A percentile compares a stretch with the other conserved stretches of the same genome.
Evolutionary conservation across 164 flowering plant genomes (phyloP).

Genomic region (Saururus chinensis): DNA sequence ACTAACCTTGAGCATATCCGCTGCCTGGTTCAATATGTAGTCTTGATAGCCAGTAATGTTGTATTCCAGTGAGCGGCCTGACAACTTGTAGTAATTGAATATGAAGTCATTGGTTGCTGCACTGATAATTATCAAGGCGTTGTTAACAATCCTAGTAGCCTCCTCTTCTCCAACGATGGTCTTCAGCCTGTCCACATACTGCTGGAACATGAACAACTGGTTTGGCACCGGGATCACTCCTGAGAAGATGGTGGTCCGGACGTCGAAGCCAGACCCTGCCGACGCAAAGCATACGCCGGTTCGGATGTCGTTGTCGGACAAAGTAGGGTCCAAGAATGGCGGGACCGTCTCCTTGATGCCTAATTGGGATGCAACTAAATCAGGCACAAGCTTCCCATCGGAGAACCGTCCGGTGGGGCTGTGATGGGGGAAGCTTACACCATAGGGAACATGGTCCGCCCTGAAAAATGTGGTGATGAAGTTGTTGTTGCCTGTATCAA

Average conservation of each 20-base stretch:
- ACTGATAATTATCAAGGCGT: slow-evolving; percentile 33
- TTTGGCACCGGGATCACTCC: slow-evolving; percentile 25
- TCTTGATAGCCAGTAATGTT: slow-evolving; percentile 29
- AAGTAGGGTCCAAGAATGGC: slow-evolving; percentile 33
- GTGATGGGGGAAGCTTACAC: slow-evolving; percentile 24
- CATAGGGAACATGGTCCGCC: slow-evolving; percentile 36
- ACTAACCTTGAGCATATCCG: neutral
- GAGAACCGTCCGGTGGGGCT: slow-evolving; percentile 56
- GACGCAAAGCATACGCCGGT: slow-evolving; percentile 56
- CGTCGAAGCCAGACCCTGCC: slow-evolving; percentile 48
- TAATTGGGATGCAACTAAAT: slow-evolving; percentile 27
- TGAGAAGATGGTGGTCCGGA: slow-evolving; percentile 11
- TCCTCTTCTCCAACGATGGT: slow-evolving; percentile 26
- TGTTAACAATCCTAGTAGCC: slow-evolving; percentile 16
- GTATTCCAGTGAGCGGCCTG: slow-evolving; percentile 18
- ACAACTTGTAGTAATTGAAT: slow-evolving; percentile 34
- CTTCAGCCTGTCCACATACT: slow-evolving; percentile 22
- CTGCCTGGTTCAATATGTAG: slow-evolving; percentile 18
- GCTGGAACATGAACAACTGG: slow-evolving; percentile 23
- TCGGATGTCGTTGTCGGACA: slow-evolving; percentile 20
- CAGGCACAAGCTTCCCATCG: slow-evolving; percentile 41
- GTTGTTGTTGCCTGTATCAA: slow-evolving; percentile 63
- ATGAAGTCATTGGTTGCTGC: slow-evolving; percentile 50
- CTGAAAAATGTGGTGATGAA: slow-evolving; percentile 15
- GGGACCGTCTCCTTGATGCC: slow-evolving; percentile 46